Percentiles rank a stretch among this genome's conserved stretches.
Evolutionary conservation across 176 grass and related monocot genomes (phyloP).

Genomic region (Raddia guianensis): DNA sequence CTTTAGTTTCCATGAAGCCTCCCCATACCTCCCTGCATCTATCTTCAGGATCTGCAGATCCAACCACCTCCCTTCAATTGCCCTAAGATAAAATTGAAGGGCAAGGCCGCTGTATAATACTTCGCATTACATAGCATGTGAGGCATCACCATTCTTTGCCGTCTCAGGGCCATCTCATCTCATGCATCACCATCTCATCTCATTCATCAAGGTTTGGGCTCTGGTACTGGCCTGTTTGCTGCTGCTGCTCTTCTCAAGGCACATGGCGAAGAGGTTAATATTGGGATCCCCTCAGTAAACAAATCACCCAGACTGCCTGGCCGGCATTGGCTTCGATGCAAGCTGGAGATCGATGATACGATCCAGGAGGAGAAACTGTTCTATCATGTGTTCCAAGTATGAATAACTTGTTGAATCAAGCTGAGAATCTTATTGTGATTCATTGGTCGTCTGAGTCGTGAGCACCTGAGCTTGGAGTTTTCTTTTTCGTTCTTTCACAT

Average conservation of each 20-base stretch:
- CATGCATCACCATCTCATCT: too few relatives aligned
- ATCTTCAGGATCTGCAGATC: constrained; percentile 37
- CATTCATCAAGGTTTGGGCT: constrained; percentile 10
- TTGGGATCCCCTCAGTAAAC: constrained; percentile 30
- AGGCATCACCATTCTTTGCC: constrained; percentile 20
- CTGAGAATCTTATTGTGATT: not conserved
- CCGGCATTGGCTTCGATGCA: constrained; percentile 22
- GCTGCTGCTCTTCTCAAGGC: constrained; percentile 46
- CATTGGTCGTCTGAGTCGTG: not conserved
- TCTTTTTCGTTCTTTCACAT: not conserved
- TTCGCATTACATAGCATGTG: constrained; percentile 19
- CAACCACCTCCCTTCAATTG: constrained; percentile 40
- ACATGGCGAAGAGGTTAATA: constrained; percentile 19
- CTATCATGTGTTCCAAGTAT: constrained; percentile 2
- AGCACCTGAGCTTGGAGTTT: not conserved
- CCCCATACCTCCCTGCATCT: constrained; percentile 23
- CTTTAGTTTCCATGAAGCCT: constrained; percentile 28
- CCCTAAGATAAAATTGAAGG: constrained; percentile 1
- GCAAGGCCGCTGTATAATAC: not conserved
- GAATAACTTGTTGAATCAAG: constrained; percentile 2
- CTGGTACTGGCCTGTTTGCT: constrained; percentile 26
- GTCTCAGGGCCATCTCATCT: constrained; percentile 17
- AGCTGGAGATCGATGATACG: constrained; percentile 13
- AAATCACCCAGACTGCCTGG: constrained; percentile 27
- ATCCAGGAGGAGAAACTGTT: constrained; percentile 17